Percentiles rank a stretch among this genome's conserved stretches.
Evolutionary conservation across 352 stramenopile genomes (phyloP).

Genomic region (Pelagophyceae sp.): DNA sequence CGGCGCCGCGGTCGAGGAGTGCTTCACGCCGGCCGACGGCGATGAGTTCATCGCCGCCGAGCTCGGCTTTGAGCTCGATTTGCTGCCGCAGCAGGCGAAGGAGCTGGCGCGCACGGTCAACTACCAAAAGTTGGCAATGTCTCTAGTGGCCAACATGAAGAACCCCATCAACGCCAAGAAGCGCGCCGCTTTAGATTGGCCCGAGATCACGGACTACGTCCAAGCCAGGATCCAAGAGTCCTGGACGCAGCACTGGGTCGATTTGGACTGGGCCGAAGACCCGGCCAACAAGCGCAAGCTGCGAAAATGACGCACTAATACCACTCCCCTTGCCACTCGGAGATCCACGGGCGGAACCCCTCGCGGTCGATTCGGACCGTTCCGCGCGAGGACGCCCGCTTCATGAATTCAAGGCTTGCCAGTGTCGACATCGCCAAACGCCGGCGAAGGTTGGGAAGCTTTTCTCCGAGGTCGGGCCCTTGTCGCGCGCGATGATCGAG

Average conservation of each 20-base stretch:
- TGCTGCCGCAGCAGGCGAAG: background rate
- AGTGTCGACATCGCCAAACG: no score
- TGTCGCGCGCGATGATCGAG: background rate
- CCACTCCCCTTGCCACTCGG: no score
- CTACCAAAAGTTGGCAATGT: slow-evolving; percentile 17
- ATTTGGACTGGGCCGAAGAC: background rate
- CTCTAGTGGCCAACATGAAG: background rate
- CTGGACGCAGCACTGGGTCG: background rate
- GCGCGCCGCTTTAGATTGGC: background rate
- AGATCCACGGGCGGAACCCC: no score
- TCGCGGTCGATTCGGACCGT: no score
- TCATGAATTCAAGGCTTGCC: background rate
- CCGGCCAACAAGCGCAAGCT: background rate
- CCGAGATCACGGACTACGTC: background rate
- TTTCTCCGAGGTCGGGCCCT: background rate
- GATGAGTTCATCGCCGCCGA: slow-evolving; percentile 1
- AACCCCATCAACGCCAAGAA: slow-evolving; percentile 11
- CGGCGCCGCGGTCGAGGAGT: background rate
- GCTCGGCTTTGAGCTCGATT: background rate
- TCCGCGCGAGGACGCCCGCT: no score
- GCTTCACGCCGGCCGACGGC: background rate
- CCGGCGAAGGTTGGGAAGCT: no score
- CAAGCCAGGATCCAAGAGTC: background rate
- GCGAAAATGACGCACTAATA: no score
- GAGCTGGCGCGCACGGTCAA: background rate